Evolutionary conservation across 129 eudicot species (phyloP), one percentile per base, ranked within the genome.

Genomic region (Chrysanthemum lavandulifolium): DNA sequence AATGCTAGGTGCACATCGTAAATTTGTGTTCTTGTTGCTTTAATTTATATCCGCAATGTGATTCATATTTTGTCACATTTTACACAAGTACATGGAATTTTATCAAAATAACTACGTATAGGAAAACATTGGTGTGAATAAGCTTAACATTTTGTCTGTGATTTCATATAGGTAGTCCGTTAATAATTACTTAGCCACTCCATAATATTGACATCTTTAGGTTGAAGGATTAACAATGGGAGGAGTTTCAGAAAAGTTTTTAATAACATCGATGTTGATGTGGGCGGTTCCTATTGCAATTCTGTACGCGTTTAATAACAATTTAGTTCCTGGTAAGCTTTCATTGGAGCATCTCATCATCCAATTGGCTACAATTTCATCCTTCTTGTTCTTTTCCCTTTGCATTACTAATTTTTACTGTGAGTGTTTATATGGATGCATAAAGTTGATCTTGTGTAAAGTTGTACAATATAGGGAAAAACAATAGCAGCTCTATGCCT

Each of bases 281-380:
- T 93, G 96, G 96, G 43, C 74, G 50, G 84, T 75, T 73, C 98
- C 98, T 25, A 48, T 90, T 76, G 92, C 90, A 48, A 84, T 93
- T 70, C 16, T 90, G 51, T 93, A 93, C 71, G 92, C 84, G 54
- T 93, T 89, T 67, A 91, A 89, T 83, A 82, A 87, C 70, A 82
- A 80, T 60, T 63, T 84, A 62, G 77, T 86, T 74, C 96, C 97
- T 2, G 97, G 98, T 93, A 76, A 75, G 76, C 53, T 72, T 33
- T 67, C 16, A 49, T 53, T 23, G 6, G 1, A 36, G 43, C 4
- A 61, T 7, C 29, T 73, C 23, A 57, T 36, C 43, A 5, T 36
- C 43, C 43, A 36, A 36, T 36, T 36, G 43, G 43, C 43, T 36
- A 57, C 3, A 16, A 52, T 52, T 57, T 57, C 23, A n/a, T 16